These are phyloP conservation scores for Yamadazyma atlantica DNA, from an alignment of 1,139 yeast species.

Conservation along the genomic window DNA sequence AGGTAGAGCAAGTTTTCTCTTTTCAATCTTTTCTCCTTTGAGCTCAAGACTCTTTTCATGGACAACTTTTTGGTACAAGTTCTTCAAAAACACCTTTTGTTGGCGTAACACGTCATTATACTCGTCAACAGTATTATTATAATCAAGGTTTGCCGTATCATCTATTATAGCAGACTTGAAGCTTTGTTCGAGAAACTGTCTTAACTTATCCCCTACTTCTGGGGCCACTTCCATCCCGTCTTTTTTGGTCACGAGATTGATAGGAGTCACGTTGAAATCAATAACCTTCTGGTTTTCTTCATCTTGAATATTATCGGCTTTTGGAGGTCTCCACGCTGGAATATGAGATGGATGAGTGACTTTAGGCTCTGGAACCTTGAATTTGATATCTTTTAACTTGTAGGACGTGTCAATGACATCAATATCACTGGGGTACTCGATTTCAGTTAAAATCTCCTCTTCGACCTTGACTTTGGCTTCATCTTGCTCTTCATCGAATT, in stretches of 20 bases:
- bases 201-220: constrained; percentile 40
- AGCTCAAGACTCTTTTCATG: constrained; percentile 40
- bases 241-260: constrained; percentile 21
- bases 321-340: constrained; percentile 58
- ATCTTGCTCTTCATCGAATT: neutral
- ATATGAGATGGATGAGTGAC: constrained; percentile 80
- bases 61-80: constrained; percentile 31
- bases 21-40: constrained; percentile 44
- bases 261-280: constrained; percentile 31
- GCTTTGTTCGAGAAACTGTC: constrained; percentile 53
- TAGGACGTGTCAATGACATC: constrained; percentile 21
- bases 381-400: constrained; percentile 44
- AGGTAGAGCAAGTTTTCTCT: constrained; percentile 46
- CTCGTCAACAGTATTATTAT: constrained; percentile 33
- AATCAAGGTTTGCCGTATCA: constrained; percentile 35
- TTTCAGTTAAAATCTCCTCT: constrained; percentile 14
- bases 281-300: constrained; percentile 40
- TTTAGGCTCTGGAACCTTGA: constrained; percentile 55
- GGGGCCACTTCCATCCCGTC: constrained; percentile 24
- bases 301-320: constrained; percentile 36
- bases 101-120: constrained; percentile 30
- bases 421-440: constrained; percentile 12
- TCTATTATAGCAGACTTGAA: constrained; percentile 42
- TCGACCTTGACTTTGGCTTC: constrained; percentile 8
- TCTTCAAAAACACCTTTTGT: constrained; percentile 30